These are phyloP conservation scores for Nakazawaea laoshanensis DNA, from an alignment of 805 yeast genomes.

Conservation along the genomic window DNA sequence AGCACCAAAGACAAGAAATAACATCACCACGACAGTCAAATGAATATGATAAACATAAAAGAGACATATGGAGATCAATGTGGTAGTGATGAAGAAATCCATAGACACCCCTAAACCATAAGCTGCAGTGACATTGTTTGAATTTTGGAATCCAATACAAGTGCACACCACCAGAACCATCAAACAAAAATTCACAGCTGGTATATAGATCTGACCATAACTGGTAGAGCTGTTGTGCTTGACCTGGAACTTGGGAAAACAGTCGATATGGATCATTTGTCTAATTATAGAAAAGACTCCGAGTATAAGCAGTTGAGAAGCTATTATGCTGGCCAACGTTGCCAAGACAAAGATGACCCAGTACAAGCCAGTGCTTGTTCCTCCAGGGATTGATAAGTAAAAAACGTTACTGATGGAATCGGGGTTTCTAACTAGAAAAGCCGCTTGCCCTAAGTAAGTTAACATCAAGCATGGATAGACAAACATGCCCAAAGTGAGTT, in stretches of 20 bases:
- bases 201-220: slow-evolving; percentile 45
- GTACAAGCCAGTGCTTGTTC: slow-evolving; percentile 30
- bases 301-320: slow-evolving; percentile 51
- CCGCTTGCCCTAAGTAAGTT: slow-evolving; percentile 53
- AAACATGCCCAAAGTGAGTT: slow-evolving; percentile 32
- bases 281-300: slow-evolving; percentile 45
- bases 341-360: slow-evolving; percentile 48
- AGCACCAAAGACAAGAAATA: slow-evolving; percentile 32
- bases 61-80: slow-evolving; percentile 35
- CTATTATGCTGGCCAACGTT: slow-evolving; percentile 46
- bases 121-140: slow-evolving; percentile 46
- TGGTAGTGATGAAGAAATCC: slow-evolving; percentile 45
- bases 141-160: slow-evolving; percentile 43
- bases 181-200: slow-evolving; percentile 38
- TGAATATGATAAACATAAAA: slow-evolving; percentile 33
- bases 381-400: slow-evolving; percentile 43
- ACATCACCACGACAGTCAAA: slow-evolving; percentile 25
- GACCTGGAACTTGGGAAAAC: slow-evolving; percentile 41
- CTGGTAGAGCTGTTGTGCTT: slow-evolving; percentile 34
- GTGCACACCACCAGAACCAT: slow-evolving; percentile 43
- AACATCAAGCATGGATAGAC: slow-evolving; percentile 46
- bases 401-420: slow-evolving; percentile 32
- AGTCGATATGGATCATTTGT: slow-evolving; percentile 45
- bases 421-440: slow-evolving; percentile 35
- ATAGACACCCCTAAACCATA: slow-evolving; percentile 52